Base-by-base conservation (phyloP, 1,284 basidiomycete genomes). In the Lignosus rhinocerotis region DNA sequence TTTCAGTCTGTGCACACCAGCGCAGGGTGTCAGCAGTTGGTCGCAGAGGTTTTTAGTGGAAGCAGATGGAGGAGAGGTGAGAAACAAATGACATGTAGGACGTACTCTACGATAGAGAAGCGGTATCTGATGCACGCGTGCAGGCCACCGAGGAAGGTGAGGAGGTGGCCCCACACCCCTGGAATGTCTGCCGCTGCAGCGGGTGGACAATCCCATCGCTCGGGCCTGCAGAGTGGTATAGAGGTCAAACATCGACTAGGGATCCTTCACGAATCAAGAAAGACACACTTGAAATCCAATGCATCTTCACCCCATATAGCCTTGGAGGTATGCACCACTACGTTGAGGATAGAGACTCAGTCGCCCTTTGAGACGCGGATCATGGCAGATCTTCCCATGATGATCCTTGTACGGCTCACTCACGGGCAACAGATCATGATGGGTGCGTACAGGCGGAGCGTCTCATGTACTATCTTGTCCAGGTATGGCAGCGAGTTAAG, bases 81-180 rank as follows among this genome's bases (percentile, higher is more conserved):
- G 25, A 16, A 5, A n/a, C n/a, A n/a, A 30, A n/a, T 21, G 44
- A 10, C 10, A 45, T 12, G 19, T 8, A 7, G 34, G 17, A 70
- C 76, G 59, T 62, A 85, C 83, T 91, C 88, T 17, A 83, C 75
- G 21, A 91, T 65, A 1, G 88, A 80, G 67, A 92, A 90, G 5
- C 86, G 81, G 68, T 86, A 90, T 0, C 88, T 88, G 44, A 88
- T 87, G 66, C 86, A 88, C 1, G 83, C 78, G 36, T 80, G 78
- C 7, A 83, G 78, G 0, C 86, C 86, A 19, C 81, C 82, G 3
- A 84, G 63, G 76, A 90, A 90, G 1, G 82, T 80, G 49, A 89
- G 71, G 66, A 83, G 59, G 62, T 87, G 80, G 14, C 80, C 76
- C 80, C 79, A 86, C 0, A 88, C 73, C 0, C 86, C 82, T 0